Base-by-base conservation (phyloP, 2,329 filamentous ascomycete genomes). In the Pseudonectria buxi region DNA sequence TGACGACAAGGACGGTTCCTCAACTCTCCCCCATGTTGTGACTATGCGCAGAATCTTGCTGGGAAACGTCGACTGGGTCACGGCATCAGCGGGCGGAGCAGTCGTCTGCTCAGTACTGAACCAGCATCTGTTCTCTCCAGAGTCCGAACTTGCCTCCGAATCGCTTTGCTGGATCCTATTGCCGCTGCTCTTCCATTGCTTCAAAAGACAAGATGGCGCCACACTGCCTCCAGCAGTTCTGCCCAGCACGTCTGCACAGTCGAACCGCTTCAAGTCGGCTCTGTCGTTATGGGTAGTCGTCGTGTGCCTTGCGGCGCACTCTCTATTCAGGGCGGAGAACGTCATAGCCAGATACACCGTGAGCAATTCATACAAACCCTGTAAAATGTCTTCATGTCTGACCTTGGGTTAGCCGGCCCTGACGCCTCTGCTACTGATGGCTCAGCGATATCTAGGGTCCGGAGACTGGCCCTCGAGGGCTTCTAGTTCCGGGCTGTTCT, bases 141-240 rank as follows among this genome's bases (percentile, higher is more conserved):
- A 49, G 18, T 28, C 51, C 2, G 59, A 61, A 32, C 30, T 62
- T 5, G 39, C 28, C 10, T 63, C 61, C 1, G 61, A 64, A 36
- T 31, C 50, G 2, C n/a, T 61, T 2, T 54, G 55, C 12, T 64
- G 61, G 60, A 24, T 39, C 2, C 10, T 54, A 4, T 22, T 63
- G 14, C 51, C 58, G 0, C 6, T 47, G 5, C 6, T 61, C 2
- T 47, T 54, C 10, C 33, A 29, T 4, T 14, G 32, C 10, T 11
- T n/a, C 3, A 6, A 14, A 11, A n/a, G 22, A 6, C 22, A 22
- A 1, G 13, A 11, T 12, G 18, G 11, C 3, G 3, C 6, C 2
- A 4, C 13, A 5, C 4, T 11, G 14, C 7, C 29, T 0, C 11
- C 22, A 0, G 3, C 35, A 6, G 13, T 7, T 3, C 12, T 29